Evolutionary conservation across 495 filamentous ascomycete genomes (phyloP), one percentile per base, ranked within the genome.

Genomic region (Neurospora sp.): DNA sequence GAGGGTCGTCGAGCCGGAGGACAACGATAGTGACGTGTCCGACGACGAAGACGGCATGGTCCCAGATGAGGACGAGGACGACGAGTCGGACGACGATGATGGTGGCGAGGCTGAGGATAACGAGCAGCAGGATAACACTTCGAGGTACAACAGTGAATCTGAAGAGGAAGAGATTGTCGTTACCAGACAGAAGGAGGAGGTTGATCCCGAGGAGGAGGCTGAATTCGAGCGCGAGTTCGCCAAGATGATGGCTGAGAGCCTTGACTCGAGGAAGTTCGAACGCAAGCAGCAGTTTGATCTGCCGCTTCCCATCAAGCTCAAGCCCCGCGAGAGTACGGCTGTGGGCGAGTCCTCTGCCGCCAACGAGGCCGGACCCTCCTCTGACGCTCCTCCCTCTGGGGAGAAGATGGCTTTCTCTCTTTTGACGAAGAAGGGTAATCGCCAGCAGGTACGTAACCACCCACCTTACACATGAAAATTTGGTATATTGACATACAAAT

Each of bases 161-260:
- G 91, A 91, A 72, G 93, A 97, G 70, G 94, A 97, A 76, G 88
- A 93, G 9, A 96, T 98, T 71, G 86, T 97, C 42, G 94, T 99
- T 48, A 95, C 93, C 14, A 88, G 93, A 53, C 89, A 94, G 77
- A 91, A 97, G 77, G 93, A 97, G 80, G 90, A 96, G 78, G 87
- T 94, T 53, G 94, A 99, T 74, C 96, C 96, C 0, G 94, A 97
- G 82, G 92, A 89, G 59, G 96, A 98, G 74, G 96, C 95, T 7
- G 96, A 99, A 44, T 99, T 99, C 77, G 96, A 98, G 77, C 93
- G 96, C 76, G 96, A 98, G 83, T 94, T 96, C 81, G 94, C 96
- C 20, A 98, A 98, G 82, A 92, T 99, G 90, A 98, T 98, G 96
- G 87, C 94, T 74, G 96, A 99, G 78, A 97, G 94, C 84, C 83